These are phyloP conservation scores for Arctostaphylos glauca DNA, from an alignment of 148 eudicot genomes.

Conservation along the genomic window DNA sequence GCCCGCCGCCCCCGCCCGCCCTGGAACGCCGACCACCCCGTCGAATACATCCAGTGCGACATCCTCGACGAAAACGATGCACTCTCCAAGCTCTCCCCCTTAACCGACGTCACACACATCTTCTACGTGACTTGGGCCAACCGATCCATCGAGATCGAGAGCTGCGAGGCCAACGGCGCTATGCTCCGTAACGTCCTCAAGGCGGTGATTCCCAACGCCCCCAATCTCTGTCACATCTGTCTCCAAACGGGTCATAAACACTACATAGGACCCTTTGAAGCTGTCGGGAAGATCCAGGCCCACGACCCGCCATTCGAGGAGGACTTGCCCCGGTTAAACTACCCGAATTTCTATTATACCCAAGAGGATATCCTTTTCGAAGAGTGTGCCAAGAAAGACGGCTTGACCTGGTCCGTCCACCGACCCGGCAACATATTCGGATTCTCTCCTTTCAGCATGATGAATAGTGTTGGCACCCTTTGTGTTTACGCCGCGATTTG, in stretches of 20 bases:
- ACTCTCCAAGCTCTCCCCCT: conserved; percentile 12
- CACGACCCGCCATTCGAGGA: conserved; percentile 21
- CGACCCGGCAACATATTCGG: conserved; percentile 16
- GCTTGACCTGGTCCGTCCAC: conserved; percentile 23
- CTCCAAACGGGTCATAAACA: conserved; percentile 22
- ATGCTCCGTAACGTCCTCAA: conserved; percentile 19
- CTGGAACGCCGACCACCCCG: conserved; percentile 20
- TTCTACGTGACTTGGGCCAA: conserved; percentile 24
- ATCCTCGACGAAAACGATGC: conserved; percentile 15
- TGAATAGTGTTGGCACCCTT: conserved; percentile 16
- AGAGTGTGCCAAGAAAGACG: conserved; percentile 6
- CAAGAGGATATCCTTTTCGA: conserved; percentile 20
- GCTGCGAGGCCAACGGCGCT: conserved; percentile 19
- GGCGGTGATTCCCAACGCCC: conserved; percentile 18
- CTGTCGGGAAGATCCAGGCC: neutral
- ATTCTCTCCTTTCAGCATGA: conserved; percentile 15
- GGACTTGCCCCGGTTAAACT: conserved; percentile 17
- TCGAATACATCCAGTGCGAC: conserved; percentile 28
- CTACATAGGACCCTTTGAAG: conserved; percentile 21
- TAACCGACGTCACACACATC: conserved; percentile 23
- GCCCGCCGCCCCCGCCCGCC: conserved; percentile 21
- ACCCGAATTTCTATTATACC: conserved; percentile 23
- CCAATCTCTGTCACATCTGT: conserved; percentile 20
- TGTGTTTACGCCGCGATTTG: conserved; percentile 21
- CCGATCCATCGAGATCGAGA: conserved; percentile 12